A percentile compares a stretch with the other conserved stretches of the same genome.
phyloP scores from a whole-genome alignment of 208 protist genomes.

The Trichomonas vaginalis region DNA sequence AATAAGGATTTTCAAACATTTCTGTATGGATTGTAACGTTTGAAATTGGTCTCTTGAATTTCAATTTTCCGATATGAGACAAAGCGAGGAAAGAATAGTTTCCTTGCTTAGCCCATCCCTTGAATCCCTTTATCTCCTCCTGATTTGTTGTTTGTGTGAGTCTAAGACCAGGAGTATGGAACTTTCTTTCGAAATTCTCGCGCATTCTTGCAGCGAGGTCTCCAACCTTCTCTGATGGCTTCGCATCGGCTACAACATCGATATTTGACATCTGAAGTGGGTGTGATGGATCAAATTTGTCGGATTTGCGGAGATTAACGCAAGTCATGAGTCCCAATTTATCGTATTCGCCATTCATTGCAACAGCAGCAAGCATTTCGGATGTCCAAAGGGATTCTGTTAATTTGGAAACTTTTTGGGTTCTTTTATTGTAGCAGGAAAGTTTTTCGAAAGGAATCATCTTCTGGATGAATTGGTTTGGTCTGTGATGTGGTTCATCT shows the following conservation, averaged over 20 bases:
- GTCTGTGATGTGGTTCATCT: background rate
- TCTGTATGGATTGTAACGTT: background rate
- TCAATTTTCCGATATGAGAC: background rate
- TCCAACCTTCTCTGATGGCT: background rate
- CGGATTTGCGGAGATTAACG: background rate
- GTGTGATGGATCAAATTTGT: background rate
- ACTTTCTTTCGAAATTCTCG: background rate
- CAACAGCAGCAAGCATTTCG: background rate
- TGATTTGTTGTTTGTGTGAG: background rate
- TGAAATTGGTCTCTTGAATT: background rate
- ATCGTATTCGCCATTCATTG: background rate
- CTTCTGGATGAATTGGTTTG: background rate
- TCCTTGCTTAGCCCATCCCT: background rate
- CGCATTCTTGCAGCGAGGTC: background rate
- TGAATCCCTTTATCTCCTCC: background rate
- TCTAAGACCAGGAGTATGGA: background rate
- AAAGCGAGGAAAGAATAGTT: background rate
- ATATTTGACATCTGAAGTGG: background rate
- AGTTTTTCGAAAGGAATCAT: background rate
- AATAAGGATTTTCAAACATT: background rate
- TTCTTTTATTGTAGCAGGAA: background rate
- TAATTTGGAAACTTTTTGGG: background rate
- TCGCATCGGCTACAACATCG: background rate
- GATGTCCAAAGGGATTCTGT: background rate
- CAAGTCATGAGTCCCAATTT: background rate